Conservation (phyloP, 768 basidiomycete species). For the Megacollybia marginata region DNA sequence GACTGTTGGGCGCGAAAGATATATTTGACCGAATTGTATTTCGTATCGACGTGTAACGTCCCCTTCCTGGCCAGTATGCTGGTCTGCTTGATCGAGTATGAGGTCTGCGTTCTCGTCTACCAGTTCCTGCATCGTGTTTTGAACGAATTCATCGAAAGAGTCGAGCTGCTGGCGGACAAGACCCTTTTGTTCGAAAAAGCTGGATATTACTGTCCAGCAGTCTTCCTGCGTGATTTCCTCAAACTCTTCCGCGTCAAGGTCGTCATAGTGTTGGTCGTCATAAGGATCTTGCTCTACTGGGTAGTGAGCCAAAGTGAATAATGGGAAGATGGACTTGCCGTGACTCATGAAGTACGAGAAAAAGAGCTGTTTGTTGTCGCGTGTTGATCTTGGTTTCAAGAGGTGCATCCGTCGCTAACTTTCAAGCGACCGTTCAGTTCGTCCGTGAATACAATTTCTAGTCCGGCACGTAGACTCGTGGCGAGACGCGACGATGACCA, state of each 20-base stretch:
- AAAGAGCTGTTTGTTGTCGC: no score
- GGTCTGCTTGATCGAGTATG: conserved; percentile 92
- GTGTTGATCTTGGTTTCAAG: no score
- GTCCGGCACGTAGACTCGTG: no score
- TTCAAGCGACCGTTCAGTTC: no score
- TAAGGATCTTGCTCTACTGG: conserved; percentile 36
- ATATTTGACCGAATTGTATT: conserved; percentile 96
- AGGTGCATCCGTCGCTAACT: no score
- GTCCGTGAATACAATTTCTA: no score
- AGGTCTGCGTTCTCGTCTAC: conserved; percentile 96
- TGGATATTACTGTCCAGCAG: conserved; percentile 92
- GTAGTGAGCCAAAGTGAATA: no score
- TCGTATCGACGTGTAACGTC: conserved; percentile 89
- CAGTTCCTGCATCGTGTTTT: conserved; percentile 98
- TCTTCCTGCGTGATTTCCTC: conserved; percentile 89
- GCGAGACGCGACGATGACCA: conserved; percentile 43
- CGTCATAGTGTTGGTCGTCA: conserved; percentile 46
- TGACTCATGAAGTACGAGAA: no score
- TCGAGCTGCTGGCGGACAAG: conserved; percentile 96
- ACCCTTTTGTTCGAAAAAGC: conserved; percentile 96
- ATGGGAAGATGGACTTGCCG: no score
- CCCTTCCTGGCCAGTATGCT: conserved; percentile 82
- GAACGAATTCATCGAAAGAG: conserved; percentile 98
- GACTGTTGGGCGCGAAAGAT: conserved; percentile 88
- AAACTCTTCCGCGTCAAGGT: conserved; percentile 46